Evolutionary conservation across 179 eudicot genomes (phyloP).

Genomic region (Actinidia polygama): DNA sequence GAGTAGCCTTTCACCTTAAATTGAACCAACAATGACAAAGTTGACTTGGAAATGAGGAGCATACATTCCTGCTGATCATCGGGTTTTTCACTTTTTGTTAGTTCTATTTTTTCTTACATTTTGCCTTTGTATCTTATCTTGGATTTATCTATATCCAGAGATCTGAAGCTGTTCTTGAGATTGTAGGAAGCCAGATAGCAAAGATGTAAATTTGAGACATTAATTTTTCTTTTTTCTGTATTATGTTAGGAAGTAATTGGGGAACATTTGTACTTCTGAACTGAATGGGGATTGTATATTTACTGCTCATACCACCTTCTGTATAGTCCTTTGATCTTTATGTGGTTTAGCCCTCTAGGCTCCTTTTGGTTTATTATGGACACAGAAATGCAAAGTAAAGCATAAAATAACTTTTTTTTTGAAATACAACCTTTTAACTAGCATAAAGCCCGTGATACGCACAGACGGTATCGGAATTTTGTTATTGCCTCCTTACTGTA

Average conservation of each 20-base stretch:
- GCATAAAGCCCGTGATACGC: no score
- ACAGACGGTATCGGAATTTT: no score
- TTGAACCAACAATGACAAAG: no score
- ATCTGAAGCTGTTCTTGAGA: constrained; percentile 20
- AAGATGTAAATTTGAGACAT: constrained; percentile 30
- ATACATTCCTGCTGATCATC: no score
- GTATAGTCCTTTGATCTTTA: not conserved
- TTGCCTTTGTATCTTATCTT: not conserved
- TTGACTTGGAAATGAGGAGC: no score
- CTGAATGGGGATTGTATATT: not conserved
- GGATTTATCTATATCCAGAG: constrained; percentile 1
- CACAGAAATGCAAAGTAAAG: no score
- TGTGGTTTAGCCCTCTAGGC: no score
- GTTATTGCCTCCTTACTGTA: no score
- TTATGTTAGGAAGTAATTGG: not conserved
- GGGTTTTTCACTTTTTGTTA: constrained; percentile 8
- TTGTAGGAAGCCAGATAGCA: constrained; percentile 5
- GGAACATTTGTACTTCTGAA: not conserved
- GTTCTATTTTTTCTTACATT: not conserved
- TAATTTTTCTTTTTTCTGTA: not conserved
- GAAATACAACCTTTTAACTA: no score
- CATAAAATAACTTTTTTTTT: no score
- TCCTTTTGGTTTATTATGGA: no score
- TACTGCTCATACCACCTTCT: not conserved
- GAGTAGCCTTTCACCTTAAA: no score